phyloP scores from a whole-genome alignment of 1,284 basidiomycete species.

The Apiotrichum domesticum region DNA sequence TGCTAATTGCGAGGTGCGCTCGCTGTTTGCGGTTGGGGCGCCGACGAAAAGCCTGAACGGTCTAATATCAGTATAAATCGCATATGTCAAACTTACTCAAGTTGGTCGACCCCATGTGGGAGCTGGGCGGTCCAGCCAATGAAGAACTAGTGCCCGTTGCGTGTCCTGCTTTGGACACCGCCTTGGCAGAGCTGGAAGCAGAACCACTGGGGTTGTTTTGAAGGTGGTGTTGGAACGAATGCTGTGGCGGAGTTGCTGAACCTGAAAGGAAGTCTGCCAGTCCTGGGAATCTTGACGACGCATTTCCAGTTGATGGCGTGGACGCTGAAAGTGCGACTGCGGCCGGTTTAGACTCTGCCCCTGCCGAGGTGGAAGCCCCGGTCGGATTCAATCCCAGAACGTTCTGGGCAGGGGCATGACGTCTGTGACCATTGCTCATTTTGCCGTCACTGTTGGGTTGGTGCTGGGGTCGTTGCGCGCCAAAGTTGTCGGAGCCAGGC shows the following conservation, averaged over 20 bases:
- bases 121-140: neutral
- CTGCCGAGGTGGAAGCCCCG: neutral
- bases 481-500: neutral
- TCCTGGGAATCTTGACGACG: slow-evolving; percentile 21
- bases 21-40: slow-evolving; percentile 7
- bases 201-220: neutral
- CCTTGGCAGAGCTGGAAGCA: neutral
- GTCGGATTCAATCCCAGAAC: neutral
- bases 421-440: slow-evolving; percentile 5
- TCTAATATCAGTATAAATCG: neutral
- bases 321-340: neutral
- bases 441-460: slow-evolving; percentile 10
- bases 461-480: slow-evolving; percentile 1
- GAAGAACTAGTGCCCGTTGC: neutral
- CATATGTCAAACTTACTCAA: neutral
- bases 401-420: neutral
- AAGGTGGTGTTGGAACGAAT: slow-evolving; percentile 16
- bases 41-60: slow-evolving; percentile 4
- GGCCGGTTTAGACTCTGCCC: neutral
- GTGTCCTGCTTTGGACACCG: neutral
- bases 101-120: neutral
- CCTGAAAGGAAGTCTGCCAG: slow-evolving; percentile 29
- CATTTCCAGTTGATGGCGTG: neutral
- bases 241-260: slow-evolving; percentile 13
- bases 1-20: slow-evolving; percentile 3